These are phyloP conservation scores for Kondoa subrosea DNA, from an alignment of 768 basidiomycete species.

Conservation along the genomic window DNA sequence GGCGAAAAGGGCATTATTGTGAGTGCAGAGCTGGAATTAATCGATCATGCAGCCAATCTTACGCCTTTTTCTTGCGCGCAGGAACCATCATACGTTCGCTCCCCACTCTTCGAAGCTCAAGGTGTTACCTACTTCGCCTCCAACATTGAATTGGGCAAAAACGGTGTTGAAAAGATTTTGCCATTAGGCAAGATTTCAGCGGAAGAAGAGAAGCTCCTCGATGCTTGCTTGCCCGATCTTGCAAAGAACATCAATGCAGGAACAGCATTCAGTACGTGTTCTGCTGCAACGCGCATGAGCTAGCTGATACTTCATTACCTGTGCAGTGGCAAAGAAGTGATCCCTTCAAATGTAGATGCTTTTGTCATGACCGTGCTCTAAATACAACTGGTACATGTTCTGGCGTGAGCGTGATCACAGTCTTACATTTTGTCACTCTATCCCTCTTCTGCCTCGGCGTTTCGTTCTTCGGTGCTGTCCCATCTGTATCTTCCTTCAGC, in stretches of 20 bases:
- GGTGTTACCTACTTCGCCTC: conserved; percentile 91
- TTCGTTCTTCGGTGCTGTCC: conserved; percentile 9
- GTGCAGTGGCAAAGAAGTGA: too few species aligned
- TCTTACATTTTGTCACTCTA: conserved; percentile 5
- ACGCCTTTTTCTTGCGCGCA: neutral
- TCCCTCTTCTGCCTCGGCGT: conserved; percentile 1
- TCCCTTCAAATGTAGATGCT: neutral
- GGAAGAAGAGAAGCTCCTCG: conserved; percentile 69
- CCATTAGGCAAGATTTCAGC: conserved; percentile 60
- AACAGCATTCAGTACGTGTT: conserved; percentile 13
- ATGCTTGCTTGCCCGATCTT: conserved; percentile 73
- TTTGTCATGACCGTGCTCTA: neutral
- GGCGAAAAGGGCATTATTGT: conserved; percentile 62
- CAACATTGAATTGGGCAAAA: conserved; percentile 71
- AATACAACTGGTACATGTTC: neutral
- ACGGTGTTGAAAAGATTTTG: conserved; percentile 87
- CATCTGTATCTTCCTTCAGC: conserved; percentile 22
- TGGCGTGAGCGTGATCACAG: conserved; percentile 5
- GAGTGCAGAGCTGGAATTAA: conserved; percentile 28
- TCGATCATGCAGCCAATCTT: neutral
- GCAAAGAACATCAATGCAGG: conserved; percentile 36
- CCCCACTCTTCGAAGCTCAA: conserved; percentile 62
- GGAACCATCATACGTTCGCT: conserved; percentile 45
- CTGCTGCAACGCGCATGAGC: too few species aligned
- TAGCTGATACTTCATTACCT: too few species aligned